Conservation (phyloP, 345 rosid genomes). For the Pseudoturritis turrita region DNA sequence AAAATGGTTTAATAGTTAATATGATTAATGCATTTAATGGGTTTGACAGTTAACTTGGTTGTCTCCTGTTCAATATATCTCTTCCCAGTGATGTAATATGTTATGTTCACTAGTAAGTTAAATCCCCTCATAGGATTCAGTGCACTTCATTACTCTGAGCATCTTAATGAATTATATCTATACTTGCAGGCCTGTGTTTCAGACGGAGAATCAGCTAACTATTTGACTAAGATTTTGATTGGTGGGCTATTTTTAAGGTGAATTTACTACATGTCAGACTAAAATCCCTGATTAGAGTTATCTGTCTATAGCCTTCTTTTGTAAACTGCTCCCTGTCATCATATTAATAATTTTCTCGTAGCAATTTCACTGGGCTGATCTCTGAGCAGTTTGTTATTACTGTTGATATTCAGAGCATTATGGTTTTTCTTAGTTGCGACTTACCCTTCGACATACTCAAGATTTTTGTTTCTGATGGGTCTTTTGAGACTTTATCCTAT, state of each 20-base stretch:
- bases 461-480: neutral
- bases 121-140: neutral
- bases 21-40: neutral
- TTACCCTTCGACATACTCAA: neutral
- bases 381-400: slow-evolving; percentile 1
- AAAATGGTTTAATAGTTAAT: neutral
- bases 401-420: slow-evolving; percentile 1
- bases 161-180: slow-evolving; percentile 10
- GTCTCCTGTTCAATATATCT: neutral
- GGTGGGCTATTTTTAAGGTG: slow-evolving; percentile 92
- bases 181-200: slow-evolving; percentile 84
- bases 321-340: neutral
- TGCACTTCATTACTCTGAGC: slow-evolving; percentile 7
- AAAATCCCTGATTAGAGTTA: neutral
- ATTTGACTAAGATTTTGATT: slow-evolving; percentile 68
- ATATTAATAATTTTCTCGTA: neutral
- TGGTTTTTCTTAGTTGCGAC: neutral
- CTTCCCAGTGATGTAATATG: slow-evolving; percentile 1
- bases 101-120: neutral
- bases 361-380: neutral
- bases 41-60: neutral
- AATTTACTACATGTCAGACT: slow-evolving; percentile 5
- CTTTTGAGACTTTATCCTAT: neutral
- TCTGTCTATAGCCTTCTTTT: neutral
- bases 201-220: slow-evolving; percentile 71